phyloP scores from a whole-genome alignment of 108 stramenopile genomes.

The Pseudonitzschia multistriata region DNA sequence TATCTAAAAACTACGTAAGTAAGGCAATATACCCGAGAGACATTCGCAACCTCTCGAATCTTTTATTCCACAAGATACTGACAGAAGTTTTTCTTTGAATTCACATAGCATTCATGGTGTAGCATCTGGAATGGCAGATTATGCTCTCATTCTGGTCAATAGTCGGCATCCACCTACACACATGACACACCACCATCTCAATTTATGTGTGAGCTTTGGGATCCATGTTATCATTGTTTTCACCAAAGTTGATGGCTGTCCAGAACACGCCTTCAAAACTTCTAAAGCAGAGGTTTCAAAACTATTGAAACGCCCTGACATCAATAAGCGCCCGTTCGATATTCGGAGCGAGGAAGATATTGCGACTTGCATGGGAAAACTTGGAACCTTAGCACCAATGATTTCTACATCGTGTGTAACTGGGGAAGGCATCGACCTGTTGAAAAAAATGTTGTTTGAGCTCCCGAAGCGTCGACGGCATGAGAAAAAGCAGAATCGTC shows the following conservation, averaged over 20 bases:
- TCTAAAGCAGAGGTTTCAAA: constrained; percentile 81
- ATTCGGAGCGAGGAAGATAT: constrained; percentile 84
- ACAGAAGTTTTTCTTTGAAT: constrained; percentile 9
- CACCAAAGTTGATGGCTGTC: constrained; percentile 98
- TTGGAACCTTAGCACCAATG: constrained; percentile 90
- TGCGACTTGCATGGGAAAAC: constrained; percentile 84
- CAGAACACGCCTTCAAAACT: constrained; percentile 88
- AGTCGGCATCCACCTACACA: constrained; percentile 96
- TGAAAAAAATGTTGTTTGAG: constrained; percentile 87
- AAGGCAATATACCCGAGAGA: background rate
- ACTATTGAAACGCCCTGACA: constrained; percentile 65
- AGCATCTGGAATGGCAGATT: constrained; percentile 94
- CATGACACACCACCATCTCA: constrained; percentile 98
- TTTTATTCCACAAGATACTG: no score
- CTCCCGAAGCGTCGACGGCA: constrained; percentile 84
- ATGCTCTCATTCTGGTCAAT: constrained; percentile 92
- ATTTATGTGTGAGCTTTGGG: constrained; percentile 93
- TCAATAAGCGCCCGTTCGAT: constrained; percentile 74
- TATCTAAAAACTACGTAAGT: constrained; percentile 96
- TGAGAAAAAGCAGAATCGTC: constrained; percentile 74
- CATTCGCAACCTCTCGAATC: background rate
- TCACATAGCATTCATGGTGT: constrained; percentile 86
- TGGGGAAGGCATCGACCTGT: constrained; percentile 90
- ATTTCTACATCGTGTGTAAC: constrained; percentile 96
- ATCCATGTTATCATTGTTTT: constrained; percentile 92